Conservation (phyloP, 1,284 basidiomycete species). For the Limonomyces culmigenus region DNA sequence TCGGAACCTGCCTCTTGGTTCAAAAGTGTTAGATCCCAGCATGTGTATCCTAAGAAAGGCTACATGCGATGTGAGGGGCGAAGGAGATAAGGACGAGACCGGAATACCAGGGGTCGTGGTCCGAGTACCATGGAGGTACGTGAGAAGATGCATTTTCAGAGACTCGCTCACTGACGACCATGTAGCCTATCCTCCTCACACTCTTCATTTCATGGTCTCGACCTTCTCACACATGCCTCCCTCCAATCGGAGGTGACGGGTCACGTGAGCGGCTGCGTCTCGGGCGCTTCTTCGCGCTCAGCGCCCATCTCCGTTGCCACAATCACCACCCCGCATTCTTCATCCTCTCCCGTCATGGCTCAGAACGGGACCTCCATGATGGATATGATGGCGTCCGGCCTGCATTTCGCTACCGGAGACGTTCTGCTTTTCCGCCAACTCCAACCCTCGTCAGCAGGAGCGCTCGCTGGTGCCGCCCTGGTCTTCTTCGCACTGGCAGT, state of each 20-base stretch:
- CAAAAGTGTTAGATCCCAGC: too few relatives aligned
- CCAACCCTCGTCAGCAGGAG: conserved; percentile 46
- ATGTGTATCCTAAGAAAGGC: too few relatives aligned
- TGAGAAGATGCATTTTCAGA: too few relatives aligned
- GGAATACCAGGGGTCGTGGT: too few relatives aligned
- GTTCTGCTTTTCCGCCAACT: conserved; percentile 52
- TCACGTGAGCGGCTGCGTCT: background rate
- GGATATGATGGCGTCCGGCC: conserved; percentile 36
- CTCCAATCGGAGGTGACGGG: background rate
- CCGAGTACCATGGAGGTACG: too few relatives aligned
- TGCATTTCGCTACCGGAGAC: conserved; percentile 51
- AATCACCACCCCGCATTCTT: background rate
- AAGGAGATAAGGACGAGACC: too few relatives aligned
- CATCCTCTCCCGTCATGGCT: conserved; percentile 7
- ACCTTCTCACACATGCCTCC: background rate
- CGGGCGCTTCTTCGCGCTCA: background rate
- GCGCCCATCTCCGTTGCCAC: background rate
- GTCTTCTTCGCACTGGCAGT: conserved; percentile 49
- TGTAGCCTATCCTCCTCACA: background rate
- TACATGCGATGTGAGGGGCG: too few relatives aligned
- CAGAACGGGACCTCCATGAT: conserved; percentile 13
- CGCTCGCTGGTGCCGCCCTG: conserved; percentile 59
- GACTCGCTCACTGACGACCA: too few relatives aligned
- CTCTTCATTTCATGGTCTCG: background rate
- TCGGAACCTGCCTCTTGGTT: too few relatives aligned